Evolutionary conservation across 2,329 filamentous ascomycete species (phyloP), one percentile per base, ranked within the genome.

Genomic region (Exophiala spinifera): DNA sequence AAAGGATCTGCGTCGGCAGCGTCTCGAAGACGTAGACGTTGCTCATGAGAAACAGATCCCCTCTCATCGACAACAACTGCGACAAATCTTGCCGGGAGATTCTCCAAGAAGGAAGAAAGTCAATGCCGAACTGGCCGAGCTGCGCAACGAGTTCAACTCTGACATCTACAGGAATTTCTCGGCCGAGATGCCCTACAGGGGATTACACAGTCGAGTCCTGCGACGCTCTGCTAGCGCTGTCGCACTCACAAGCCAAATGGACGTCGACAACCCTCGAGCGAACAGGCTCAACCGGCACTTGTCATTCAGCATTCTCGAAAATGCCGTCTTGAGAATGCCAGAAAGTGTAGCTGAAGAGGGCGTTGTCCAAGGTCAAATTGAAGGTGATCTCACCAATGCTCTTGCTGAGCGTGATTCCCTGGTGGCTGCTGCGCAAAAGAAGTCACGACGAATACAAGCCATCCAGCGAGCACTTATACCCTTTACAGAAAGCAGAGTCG

Each of bases 271-370:
- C 43, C 60, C 55, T 25, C 53, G 55, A 1, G 46, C 54, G 33
- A 51, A 57, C 49, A 53, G 58, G 7, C 51, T 70, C 60, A 67
- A 71, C 11, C 69, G 74, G 6, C 74, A 72, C 56, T 58, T 77
- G 46, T 77, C 75, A 1, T 78, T 76, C 57, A 77, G 74, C 59
- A 68, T 69, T n/a, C 72, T 76, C 19, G 73, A 77, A 61, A 73
- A 76, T 54, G 69, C 73, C 1, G 65, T 76, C 10, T 64, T 74
- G 40, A 65, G 62, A 28, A 72, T 55, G 14, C 43, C 71, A 64
- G 64, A 72, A 31, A 46, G 28, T 14, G 36, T 61, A 1, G 17
- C 46, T 13, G 55, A 55, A 19, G 59, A 60, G 43, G 53, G 47
- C 4, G 48, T 56, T 34, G 45, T 37, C 13, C 50, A 51, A 15